These are phyloP conservation scores for Coemansia sp. DNA, from an alignment of 192 early-diverging fungal genomes.

Conservation along the genomic window DNA sequence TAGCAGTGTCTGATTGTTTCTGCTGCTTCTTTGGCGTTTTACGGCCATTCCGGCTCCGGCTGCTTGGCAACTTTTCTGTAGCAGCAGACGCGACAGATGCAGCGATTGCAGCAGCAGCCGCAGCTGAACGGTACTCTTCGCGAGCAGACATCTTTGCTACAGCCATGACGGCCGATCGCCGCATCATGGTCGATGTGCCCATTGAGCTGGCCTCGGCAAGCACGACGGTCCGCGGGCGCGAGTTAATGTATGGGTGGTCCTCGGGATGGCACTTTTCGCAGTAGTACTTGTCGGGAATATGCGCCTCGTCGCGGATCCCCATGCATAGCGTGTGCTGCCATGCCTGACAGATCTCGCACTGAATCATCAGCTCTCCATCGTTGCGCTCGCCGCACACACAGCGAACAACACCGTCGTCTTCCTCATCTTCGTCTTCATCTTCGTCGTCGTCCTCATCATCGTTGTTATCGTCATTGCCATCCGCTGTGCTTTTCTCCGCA, in stretches of 20 bases:
- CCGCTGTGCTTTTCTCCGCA: conserved; percentile 13
- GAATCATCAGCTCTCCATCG: conserved; percentile 82
- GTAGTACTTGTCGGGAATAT: conserved; percentile 87
- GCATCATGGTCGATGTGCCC: conserved; percentile 51
- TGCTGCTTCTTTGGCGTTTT: conserved; percentile 11
- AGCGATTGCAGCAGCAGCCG: conserved; percentile 40
- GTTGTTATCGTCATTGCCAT: conserved; percentile 15
- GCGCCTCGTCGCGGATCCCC: conserved; percentile 68
- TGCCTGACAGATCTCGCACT: conserved; percentile 89
- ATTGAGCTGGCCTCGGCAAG: conserved; percentile 39
- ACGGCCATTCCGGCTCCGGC: conserved; percentile 7
- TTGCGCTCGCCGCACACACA: conserved; percentile 54
- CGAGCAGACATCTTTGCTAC: conserved; percentile 52
- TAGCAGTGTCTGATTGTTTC: background rate
- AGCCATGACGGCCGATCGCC: conserved; percentile 49
- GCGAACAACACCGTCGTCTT: conserved; percentile 52
- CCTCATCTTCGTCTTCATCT: conserved; percentile 15
- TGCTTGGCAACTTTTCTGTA: background rate
- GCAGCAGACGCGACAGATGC: conserved; percentile 35
- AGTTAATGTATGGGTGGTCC: conserved; percentile 68
- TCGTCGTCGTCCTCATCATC: conserved; percentile 17
- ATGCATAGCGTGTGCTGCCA: conserved; percentile 97
- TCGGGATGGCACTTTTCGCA: conserved; percentile 89
- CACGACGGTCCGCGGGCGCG: conserved; percentile 42
- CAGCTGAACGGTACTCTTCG: conserved; percentile 42